These are phyloP conservation scores for Phytophthora hibernalis DNA, from an alignment of 352 stramenopile genomes.

Conservation along the genomic window DNA sequence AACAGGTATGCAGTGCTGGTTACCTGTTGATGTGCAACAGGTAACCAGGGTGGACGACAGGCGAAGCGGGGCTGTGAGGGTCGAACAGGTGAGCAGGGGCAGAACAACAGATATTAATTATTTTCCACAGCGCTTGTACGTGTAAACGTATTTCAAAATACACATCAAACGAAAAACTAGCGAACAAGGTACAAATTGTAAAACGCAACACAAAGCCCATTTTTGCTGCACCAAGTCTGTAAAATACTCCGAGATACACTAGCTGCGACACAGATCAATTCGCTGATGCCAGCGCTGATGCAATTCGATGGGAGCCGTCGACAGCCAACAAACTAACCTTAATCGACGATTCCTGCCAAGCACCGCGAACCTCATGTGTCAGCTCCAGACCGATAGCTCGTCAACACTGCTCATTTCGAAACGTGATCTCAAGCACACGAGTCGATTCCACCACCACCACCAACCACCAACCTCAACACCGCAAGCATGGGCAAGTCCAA, in stretches of 20 bases:
- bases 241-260: not conserved
- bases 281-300: too few species aligned
- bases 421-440: conserved; percentile 5
- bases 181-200: too few species aligned
- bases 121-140: too few species aligned
- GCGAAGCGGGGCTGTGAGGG: too few species aligned
- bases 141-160: not conserved
- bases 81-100: too few species aligned
- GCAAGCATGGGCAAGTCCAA: conserved; percentile 3
- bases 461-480: not conserved
- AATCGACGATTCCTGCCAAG: not conserved
- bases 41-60: too few species aligned
- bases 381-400: not conserved
- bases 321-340: conserved; percentile 3
- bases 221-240: too few species aligned
- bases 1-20: too few species aligned
- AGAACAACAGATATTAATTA: too few species aligned
- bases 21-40: too few species aligned
- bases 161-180: too few species aligned
- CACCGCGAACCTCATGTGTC: not conserved
- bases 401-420: not conserved
- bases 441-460: conserved; percentile 3
- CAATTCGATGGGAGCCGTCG: not conserved
- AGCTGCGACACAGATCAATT: conserved; percentile 4
- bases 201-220: not conserved